Evolutionary conservation across 1,284 basidiomycete species (phyloP).

Genomic region (Apiotrichum veenhuisii): DNA sequence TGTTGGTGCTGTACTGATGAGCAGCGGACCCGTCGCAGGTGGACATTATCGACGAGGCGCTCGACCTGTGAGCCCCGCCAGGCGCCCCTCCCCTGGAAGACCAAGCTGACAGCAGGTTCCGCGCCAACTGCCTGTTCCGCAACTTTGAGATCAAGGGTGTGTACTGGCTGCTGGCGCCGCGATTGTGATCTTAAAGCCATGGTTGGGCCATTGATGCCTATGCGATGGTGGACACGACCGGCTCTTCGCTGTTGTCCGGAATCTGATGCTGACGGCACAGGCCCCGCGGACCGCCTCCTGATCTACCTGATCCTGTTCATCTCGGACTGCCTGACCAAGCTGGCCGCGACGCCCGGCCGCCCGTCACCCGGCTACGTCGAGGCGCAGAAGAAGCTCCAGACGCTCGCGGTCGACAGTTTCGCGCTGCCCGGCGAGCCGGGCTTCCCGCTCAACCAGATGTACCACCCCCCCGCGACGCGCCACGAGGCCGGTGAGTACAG

Average conservation of each 20-base stretch:
- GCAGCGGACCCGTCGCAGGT: conserved; percentile 68
- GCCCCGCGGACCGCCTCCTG: conserved; percentile 89
- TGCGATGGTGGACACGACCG: too few species aligned
- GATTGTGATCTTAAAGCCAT: too few species aligned
- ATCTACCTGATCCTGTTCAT: conserved; percentile 98
- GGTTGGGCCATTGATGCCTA: too few species aligned
- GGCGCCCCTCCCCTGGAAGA: not conserved
- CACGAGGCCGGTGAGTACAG: conserved; percentile 70
- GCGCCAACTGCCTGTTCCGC: conserved; percentile 97
- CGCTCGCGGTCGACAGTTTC: conserved; percentile 87
- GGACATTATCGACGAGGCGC: conserved; percentile 93
- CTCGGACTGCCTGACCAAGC: conserved; percentile 91
- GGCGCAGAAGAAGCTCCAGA: conserved; percentile 82
- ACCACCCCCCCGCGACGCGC: conserved; percentile 72
- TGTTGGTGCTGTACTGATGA: not conserved
- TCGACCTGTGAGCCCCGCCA: conserved; percentile 62
- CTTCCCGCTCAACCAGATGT: conserved; percentile 90
- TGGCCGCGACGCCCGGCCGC: conserved; percentile 56
- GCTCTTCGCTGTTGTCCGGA: not conserved
- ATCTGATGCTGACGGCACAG: conserved; percentile 15
- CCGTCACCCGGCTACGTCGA: conserved; percentile 68
- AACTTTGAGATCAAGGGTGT: conserved; percentile 97
- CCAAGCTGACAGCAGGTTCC: conserved; percentile 57
- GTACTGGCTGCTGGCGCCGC: conserved; percentile 3
- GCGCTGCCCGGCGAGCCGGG: conserved; percentile 92